These are phyloP conservation scores for Colletotrichum sp. DNA, from an alignment of 2,329 filamentous ascomycete species.

Conservation along the genomic window DNA sequence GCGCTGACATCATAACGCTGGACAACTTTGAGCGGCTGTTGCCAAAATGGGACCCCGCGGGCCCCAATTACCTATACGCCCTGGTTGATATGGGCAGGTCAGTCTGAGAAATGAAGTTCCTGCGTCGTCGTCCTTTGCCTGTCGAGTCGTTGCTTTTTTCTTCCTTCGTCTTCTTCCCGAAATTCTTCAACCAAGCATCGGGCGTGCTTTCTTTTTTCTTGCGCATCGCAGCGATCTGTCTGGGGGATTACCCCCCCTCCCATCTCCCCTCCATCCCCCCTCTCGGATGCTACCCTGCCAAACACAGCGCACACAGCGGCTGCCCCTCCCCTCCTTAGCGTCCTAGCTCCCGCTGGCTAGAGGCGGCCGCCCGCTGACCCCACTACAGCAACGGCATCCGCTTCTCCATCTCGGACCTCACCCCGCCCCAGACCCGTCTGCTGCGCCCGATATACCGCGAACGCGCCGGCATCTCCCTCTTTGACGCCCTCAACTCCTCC, in stretches of 20 bases:
- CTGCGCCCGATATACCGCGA: conserved; percentile 80
- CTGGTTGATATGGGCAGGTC: conserved; percentile 67
- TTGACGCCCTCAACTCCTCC: conserved; percentile 74
- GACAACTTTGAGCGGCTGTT: conserved; percentile 55
- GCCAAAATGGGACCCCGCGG: conserved; percentile 51
- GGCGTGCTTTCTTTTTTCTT: neutral
- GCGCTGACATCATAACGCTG: conserved; percentile 53
- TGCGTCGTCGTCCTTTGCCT: conserved; percentile 1
- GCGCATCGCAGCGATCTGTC: neutral
- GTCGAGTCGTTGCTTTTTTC: neutral
- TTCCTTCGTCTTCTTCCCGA: neutral
- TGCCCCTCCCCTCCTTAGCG: neutral
- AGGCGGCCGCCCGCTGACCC: neutral
- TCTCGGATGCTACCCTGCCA: conserved; percentile 5
- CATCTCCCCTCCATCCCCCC: neutral
- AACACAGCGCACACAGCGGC: neutral
- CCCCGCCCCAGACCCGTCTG: conserved; percentile 72
- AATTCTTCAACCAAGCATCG: neutral
- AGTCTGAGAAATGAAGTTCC: conserved; percentile 23
- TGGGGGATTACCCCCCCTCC: neutral
- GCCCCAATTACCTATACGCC: conserved; percentile 56
- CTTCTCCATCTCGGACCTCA: conserved; percentile 87
- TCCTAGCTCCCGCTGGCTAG: neutral
- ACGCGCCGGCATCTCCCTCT: conserved; percentile 82
- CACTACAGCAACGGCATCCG: conserved; percentile 82